Evolutionary conservation across 352 stramenopile genomes (phyloP), one percentile per base, ranked within the genome.

Genomic region (Phytophthora pseudosyringae): DNA sequence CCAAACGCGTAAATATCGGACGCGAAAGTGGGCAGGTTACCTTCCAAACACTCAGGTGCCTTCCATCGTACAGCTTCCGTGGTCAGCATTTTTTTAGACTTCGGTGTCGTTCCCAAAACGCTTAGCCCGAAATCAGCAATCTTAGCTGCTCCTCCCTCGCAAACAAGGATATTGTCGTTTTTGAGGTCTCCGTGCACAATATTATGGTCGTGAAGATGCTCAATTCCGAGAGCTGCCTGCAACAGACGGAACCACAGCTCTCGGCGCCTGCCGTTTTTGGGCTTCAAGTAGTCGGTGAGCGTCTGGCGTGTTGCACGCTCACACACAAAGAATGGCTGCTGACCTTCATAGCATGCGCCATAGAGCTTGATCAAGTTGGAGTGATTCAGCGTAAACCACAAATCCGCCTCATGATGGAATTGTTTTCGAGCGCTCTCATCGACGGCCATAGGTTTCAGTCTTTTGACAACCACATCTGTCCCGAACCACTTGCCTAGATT

Each of bases 1-100:
- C 47, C 73, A 28, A 81, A 70, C 10, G 70, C 61, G 41, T 75
- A 81, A 50, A 78, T 67, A 33, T 78, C 69, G 0, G 69, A 78
- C 1, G 65, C 59, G 3, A 65, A 60, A 25, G 55, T 64, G 5
- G 69, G 65, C 4, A 47, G n/a, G 1, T 50, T 38, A 2, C 57
- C 54, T 6, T 59, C 9, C 31, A 72, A 54, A 50, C 64, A 68
- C 39, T 77, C 69, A 8, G 64, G 69, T 15, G 69, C 64, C 31
- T 71, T 70, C 69, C 69, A 77, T 15, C 60, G 49, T 8, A 73
- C 64, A 0, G 64, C 69, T 29, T 39, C 29, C 12, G 58, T 69
- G 12, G 46, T 60, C 25, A 51, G 12, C 12, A 15, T 55, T 15
- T 64, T 48, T 33, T 49, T 64, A n/a, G 44, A 40, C 47, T 59